phyloP scores from a whole-genome alignment of 345 rosid species.

The Kandelia obovata region DNA sequence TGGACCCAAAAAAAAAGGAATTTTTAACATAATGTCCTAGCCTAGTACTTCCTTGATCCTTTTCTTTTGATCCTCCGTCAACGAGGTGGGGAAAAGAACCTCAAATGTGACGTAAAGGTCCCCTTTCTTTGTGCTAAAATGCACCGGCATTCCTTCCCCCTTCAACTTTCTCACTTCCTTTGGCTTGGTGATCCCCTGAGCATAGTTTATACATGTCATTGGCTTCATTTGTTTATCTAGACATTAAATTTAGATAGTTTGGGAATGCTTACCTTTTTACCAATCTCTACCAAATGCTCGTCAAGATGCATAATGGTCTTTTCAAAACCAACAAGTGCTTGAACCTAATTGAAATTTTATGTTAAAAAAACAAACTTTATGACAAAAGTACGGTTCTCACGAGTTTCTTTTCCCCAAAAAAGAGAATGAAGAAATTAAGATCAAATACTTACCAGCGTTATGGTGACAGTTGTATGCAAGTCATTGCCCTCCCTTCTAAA shows the following conservation, averaged over 20 bases:
- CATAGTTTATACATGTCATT: conserved; percentile 8
- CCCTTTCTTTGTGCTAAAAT: conserved; percentile 80
- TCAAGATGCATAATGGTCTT: conserved; percentile 91
- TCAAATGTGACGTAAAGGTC: conserved; percentile 82
- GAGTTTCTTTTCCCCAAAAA: neutral
- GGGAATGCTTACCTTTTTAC: conserved; percentile 60
- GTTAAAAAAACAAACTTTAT: neutral
- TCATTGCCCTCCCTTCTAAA: conserved; percentile 91
- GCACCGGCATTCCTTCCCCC: conserved; percentile 98
- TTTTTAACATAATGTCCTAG: conserved; percentile 26
- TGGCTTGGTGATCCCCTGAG: conserved; percentile 88
- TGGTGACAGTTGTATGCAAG: conserved; percentile 77
- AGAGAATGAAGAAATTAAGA: neutral
- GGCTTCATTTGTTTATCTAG: neutral
- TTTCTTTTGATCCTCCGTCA: conserved; percentile 76
- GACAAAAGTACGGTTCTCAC: too few species aligned
- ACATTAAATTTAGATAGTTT: neutral
- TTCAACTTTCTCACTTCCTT: conserved; percentile 84
- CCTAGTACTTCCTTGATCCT: conserved; percentile 72
- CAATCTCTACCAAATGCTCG: conserved; percentile 79
- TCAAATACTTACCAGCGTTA: conserved; percentile 63
- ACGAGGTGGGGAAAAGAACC: conserved; percentile 80
- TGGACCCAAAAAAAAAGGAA: neutral
- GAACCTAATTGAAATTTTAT: conserved; percentile 44
- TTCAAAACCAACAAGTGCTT: conserved; percentile 98